Evolutionary conservation across 345 rosid species (phyloP), one percentile per base, ranked within the genome.

Genomic region (Populus pruinosa): DNA sequence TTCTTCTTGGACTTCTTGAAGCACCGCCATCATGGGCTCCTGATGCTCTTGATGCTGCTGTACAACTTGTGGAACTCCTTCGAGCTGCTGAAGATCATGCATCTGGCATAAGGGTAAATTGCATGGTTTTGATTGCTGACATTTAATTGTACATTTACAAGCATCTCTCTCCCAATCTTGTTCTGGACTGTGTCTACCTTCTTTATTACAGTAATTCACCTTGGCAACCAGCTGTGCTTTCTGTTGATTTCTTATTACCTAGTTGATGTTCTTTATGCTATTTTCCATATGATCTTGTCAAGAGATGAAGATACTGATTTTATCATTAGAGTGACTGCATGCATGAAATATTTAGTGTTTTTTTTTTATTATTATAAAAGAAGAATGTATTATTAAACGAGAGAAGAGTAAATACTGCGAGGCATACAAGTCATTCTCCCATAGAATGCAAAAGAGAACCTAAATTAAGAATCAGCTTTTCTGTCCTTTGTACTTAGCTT

Each of bases 21-120:
- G 99, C 99, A 68, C 99, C 98, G 0, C 99, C 99, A 13, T 95
- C 99, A 5, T 95, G 99, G 99, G 99, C 99, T 63, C 98, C 99
- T 4, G 99, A 95, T 88, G 99, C 99, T 68, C 98, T 95, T 72
- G 99, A 95, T 91, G 99, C 99, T 77, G 98, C 99, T 70, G 99
- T 95, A 44, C 99, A 95, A 87, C 99, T 95, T 74, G 98, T 95
- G 82, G 99, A 95, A 85, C 97, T 95, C 69, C 99, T 95, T 65
- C 94, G 97, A 70, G 99, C 97, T 38, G 97, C 99, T 23, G 99
- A 95, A 81, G 99, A 95, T 79, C 93, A 95, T 81, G 96, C 97
- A 79, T 88, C 95, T 78, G 98, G 99, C 72, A 89, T 95, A 80
- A 88, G 96, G 88, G 99, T 95, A 87, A 84, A 96, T 78, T 20